Evolutionary conservation across 164 flowering plant species (phyloP).

Genomic region (Malania oleifera): DNA sequence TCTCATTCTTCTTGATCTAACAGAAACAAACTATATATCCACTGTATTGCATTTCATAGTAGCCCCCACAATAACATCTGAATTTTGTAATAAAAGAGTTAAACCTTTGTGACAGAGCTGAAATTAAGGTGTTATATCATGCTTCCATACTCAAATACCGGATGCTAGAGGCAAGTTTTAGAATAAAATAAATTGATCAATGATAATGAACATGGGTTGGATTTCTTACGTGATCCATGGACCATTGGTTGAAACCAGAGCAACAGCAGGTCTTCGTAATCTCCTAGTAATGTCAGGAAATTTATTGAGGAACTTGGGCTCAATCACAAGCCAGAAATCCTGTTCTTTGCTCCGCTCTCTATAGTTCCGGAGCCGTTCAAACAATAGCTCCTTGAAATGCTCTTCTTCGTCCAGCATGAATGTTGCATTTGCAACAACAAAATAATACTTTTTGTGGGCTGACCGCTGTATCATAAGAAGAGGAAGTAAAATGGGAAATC

Average conservation of each 20-base stretch:
- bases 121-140: no score
- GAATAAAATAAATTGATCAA: no score
- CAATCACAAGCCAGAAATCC: slow-evolving; percentile 94
- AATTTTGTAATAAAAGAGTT: no score
- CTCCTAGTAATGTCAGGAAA: slow-evolving; percentile 78
- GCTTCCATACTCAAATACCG: no score
- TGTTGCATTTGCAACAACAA: slow-evolving; percentile 90
- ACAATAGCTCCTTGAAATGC: slow-evolving; percentile 81
- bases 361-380: slow-evolving; percentile 62
- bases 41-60: no score
- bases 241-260: slow-evolving; percentile 87
- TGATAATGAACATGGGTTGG: no score
- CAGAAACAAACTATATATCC: no score
- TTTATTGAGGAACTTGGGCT: slow-evolving; percentile 88
- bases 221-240: slow-evolving; percentile 85
- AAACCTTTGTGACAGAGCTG: no score
- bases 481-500: background rate
- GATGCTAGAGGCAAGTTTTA: no score
- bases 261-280: slow-evolving; percentile 86
- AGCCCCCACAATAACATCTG: no score
- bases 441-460: slow-evolving; percentile 49
- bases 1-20: no score
- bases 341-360: slow-evolving; percentile 66
- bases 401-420: slow-evolving; percentile 98
- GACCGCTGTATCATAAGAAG: slow-evolving; percentile 14